These are phyloP conservation scores for Globisporangium takayamanum DNA, from an alignment of 352 stramenopile genomes.

Conservation along the genomic window DNA sequence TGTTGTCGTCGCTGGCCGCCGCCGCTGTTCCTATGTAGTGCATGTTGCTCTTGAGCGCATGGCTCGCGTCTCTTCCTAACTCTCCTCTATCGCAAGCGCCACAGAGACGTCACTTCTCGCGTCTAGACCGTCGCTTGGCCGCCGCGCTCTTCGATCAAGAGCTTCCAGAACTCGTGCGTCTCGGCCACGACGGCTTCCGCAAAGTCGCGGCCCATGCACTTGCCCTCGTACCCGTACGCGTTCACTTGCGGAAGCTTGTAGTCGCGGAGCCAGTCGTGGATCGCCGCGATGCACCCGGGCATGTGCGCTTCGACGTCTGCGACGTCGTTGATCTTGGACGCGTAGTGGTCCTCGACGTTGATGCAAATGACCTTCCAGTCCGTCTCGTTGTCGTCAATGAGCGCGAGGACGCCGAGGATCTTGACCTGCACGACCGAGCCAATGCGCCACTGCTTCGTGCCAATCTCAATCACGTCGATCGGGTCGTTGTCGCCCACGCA, in stretches of 20 bases:
- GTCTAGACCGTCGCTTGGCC: constrained; percentile 74
- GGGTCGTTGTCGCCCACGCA: constrained; percentile 96
- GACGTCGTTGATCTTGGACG: constrained; percentile 96
- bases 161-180: constrained; percentile 88
- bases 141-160: constrained; percentile 83
- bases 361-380: constrained; percentile 99
- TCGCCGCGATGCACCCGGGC: constrained; percentile 88
- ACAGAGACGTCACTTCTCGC: neutral
- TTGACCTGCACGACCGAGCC: constrained; percentile 96
- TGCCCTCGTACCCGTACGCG: constrained; percentile 98
- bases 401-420: constrained; percentile 96
- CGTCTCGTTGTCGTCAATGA: constrained; percentile 99
- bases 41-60: no score
- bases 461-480: constrained; percentile 98
- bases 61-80: no score
- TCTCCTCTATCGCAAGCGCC: neutral
- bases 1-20: no score
- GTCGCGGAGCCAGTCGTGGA: constrained; percentile 98
- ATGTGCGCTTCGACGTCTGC: constrained; percentile 95
- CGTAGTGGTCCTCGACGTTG: constrained; percentile 95
- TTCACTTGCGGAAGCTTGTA: constrained; percentile 99
- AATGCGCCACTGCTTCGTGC: constrained; percentile 88
- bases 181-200: constrained; percentile 80
- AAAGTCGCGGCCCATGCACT: constrained; percentile 90
- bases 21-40: no score